Percentiles rank a stretch among this genome's conserved stretches.
Evolutionary conservation across 345 rosid genomes (phyloP).

Genomic region (Camelina neglecta): DNA sequence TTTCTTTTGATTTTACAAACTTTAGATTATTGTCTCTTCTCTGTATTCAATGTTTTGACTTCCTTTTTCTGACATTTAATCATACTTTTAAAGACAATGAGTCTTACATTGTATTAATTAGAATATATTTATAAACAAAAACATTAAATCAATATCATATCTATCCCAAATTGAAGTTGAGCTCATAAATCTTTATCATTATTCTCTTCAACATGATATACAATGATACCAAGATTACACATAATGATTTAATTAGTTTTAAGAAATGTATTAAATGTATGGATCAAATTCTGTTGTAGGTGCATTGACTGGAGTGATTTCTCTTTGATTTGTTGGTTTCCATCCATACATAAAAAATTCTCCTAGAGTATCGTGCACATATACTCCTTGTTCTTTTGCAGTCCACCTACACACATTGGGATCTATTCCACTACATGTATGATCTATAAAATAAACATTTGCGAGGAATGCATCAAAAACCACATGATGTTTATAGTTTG

Average conservation of each 20-base stretch:
- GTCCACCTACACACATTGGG: slow-evolving; percentile 33
- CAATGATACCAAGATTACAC: background rate
- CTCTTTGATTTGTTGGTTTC: background rate
- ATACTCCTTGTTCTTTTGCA: slow-evolving; percentile 25
- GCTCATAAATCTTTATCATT: too few relatives aligned
- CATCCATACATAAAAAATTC: slow-evolving; percentile 32
- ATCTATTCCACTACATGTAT: slow-evolving; percentile 21
- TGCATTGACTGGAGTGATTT: background rate
- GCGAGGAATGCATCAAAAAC: slow-evolving; percentile 18
- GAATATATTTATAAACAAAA: too few relatives aligned
- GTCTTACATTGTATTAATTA: too few relatives aligned
- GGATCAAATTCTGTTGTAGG: background rate
- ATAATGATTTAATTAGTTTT: background rate
- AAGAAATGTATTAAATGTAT: background rate
- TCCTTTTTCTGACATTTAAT: too few relatives aligned
- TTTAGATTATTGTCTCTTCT: too few relatives aligned
- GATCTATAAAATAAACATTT: slow-evolving; percentile 21
- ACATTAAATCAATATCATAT: too few relatives aligned
- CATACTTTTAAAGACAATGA: too few relatives aligned
- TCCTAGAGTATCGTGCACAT: slow-evolving; percentile 9
- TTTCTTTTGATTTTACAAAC: too few relatives aligned
- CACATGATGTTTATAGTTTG: slow-evolving; percentile 29
- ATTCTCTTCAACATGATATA: background rate
- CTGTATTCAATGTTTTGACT: too few relatives aligned
- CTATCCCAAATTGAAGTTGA: too few relatives aligned